Evolutionary conservation across 1,284 basidiomycete genomes (phyloP).

Genomic region (Hemileia vastatrix): DNA sequence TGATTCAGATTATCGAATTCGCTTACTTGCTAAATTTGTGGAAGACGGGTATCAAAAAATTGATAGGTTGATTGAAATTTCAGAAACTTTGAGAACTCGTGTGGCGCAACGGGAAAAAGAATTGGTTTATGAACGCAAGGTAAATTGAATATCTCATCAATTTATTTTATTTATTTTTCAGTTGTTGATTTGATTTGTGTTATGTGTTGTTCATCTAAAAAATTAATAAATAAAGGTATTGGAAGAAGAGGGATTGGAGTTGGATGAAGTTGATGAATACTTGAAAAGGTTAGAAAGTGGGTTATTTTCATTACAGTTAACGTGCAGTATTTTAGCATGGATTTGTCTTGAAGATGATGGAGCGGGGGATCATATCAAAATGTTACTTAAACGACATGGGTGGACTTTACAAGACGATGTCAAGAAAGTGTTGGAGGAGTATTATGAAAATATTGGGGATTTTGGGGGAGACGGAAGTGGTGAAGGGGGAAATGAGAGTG

Average conservation of each 20-base stretch:
- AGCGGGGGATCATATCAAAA: constrained; percentile 61
- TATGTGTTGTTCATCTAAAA: constrained; percentile 1
- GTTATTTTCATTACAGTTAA: constrained; percentile 74
- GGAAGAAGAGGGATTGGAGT: constrained; percentile 53
- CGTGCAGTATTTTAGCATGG: constrained; percentile 92
- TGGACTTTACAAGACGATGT: constrained; percentile 59
- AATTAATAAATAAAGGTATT: constrained; percentile 49
- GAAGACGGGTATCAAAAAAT: constrained; percentile 83
- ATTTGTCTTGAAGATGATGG: constrained; percentile 96
- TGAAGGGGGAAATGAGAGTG: no score
- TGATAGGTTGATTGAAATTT: constrained; percentile 79
- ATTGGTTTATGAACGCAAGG: no score
- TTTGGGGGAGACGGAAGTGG: no score
- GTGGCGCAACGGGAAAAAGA: no score
- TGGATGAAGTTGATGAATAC: constrained; percentile 69
- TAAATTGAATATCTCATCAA: no score
- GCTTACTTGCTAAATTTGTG: constrained; percentile 85
- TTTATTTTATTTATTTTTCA: constrained; percentile 3
- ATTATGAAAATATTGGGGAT: constrained; percentile 62
- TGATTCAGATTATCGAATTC: constrained; percentile 68
- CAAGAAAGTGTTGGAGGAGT: constrained; percentile 56
- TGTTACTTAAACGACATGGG: constrained; percentile 64
- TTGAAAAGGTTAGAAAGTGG: constrained; percentile 73
- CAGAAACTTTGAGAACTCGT: constrained; percentile 61
- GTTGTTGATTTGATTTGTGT: not conserved